These are phyloP conservation scores for Globisporangium solare DNA, from an alignment of 352 stramenopile genomes.

Conservation along the genomic window DNA sequence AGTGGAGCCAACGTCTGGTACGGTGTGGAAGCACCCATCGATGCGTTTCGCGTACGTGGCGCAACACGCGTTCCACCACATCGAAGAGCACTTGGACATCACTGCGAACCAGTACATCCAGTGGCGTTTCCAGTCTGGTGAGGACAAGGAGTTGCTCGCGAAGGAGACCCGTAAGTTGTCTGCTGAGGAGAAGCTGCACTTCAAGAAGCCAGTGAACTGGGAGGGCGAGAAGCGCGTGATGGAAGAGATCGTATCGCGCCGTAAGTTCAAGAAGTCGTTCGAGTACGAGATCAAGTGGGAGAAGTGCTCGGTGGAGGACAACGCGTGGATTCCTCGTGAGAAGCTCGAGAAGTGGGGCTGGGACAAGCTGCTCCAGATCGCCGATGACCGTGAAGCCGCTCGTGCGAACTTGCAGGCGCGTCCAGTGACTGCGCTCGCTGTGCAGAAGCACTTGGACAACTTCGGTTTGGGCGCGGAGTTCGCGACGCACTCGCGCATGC, in stretches of 20 bases:
- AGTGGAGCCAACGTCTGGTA: conserved; percentile 63
- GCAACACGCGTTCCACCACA: conserved; percentile 97
- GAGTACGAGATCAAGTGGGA: conserved; percentile 98
- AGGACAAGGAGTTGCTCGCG: conserved; percentile 89
- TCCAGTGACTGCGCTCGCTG: conserved; percentile 92
- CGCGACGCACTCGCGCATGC: conserved; percentile 97
- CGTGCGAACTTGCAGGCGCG: conserved; percentile 91
- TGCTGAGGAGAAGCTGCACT: conserved; percentile 91
- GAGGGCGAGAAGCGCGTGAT: conserved; percentile 88
- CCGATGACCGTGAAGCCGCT: conserved; percentile 93
- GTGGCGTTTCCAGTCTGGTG: conserved; percentile 93
- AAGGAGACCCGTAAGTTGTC: conserved; percentile 90
- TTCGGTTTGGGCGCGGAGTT: conserved; percentile 96
- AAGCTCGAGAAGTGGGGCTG: conserved; percentile 97
- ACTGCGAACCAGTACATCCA: conserved; percentile 97
- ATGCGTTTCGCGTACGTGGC: conserved; percentile 95
- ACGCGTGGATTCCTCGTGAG: conserved; percentile 92
- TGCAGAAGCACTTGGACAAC: conserved; percentile 97
- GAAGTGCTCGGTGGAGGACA: conserved; percentile 92
- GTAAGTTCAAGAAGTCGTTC: conserved; percentile 93
- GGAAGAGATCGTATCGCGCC: conserved; percentile 89
- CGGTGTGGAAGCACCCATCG: conserved; percentile 81
- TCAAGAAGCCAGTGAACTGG: conserved; percentile 94
- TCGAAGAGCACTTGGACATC: conserved; percentile 95
- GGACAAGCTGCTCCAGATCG: conserved; percentile 96